These are phyloP conservation scores for Brassica cretica DNA, from an alignment of 345 rosid genomes.

Conservation along the genomic window DNA sequence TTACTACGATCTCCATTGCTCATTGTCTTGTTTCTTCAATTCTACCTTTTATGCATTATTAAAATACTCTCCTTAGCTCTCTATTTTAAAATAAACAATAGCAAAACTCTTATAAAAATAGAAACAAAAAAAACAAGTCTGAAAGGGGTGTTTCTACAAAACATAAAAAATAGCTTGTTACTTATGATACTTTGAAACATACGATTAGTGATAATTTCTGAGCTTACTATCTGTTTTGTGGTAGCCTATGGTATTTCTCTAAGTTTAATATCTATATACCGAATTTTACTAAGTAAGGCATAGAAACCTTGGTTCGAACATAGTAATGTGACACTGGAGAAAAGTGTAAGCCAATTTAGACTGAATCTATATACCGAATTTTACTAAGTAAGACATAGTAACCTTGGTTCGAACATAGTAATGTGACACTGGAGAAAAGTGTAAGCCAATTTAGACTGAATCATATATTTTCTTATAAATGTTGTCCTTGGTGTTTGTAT, in stretches of 20 bases:
- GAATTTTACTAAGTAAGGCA: not conserved
- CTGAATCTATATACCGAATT: not conserved
- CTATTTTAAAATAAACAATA: not conserved
- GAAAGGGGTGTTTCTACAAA: not conserved
- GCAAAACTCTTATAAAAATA: not conserved
- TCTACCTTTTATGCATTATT: not conserved
- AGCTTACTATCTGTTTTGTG: not conserved
- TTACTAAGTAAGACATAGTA: not conserved
- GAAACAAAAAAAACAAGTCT: not conserved
- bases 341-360: not conserved
- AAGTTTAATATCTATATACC: not conserved
- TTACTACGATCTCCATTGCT: not conserved
- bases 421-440: not conserved
- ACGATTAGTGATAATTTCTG: not conserved
- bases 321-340: not conserved
- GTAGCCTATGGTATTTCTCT: not conserved
- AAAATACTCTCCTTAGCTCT: not conserved
- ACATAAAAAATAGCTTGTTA: not conserved
- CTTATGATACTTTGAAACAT: not conserved
- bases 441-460: not conserved
- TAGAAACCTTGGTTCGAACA: not conserved
- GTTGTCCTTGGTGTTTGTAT: not conserved
- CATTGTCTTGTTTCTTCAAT: slow-evolving; percentile 6
- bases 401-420: not conserved
- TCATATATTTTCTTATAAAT: not conserved